phyloP scores from a whole-genome alignment of 495 filamentous ascomycete species.

The Tuber melanosporum region DNA sequence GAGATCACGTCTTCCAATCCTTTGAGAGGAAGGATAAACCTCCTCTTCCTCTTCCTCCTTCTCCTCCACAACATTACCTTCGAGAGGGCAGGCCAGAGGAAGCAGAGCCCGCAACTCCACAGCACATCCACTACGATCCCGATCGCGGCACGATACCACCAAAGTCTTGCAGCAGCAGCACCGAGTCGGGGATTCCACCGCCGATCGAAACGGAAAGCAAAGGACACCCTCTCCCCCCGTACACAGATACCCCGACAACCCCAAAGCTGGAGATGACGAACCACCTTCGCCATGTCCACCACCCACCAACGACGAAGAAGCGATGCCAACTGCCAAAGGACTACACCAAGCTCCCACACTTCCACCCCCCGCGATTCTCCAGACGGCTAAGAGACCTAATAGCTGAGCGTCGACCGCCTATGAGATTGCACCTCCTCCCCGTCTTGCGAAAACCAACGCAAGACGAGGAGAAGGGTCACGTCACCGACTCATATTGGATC shows the following conservation, averaged over 20 bases:
- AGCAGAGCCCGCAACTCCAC: constrained; percentile 24
- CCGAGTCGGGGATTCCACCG: constrained; percentile 17
- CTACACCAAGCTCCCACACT: constrained; percentile 31
- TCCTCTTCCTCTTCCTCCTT: constrained; percentile 1
- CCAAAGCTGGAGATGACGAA: not conserved
- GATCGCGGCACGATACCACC: constrained; percentile 15
- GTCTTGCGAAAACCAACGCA: constrained; percentile 8
- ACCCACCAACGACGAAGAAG: not conserved
- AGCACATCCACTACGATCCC: constrained; percentile 22
- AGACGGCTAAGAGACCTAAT: constrained; percentile 22
- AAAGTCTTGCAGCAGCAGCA: constrained; percentile 20
- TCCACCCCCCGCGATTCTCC: constrained; percentile 33
- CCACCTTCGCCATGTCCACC: not conserved
- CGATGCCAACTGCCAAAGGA: constrained; percentile 14
- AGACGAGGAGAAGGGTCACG: constrained; percentile 18
- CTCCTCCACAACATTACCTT: constrained; percentile 12
- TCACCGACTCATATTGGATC: constrained; percentile 3
- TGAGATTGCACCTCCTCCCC: constrained; percentile 20
- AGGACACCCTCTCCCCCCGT: not conserved
- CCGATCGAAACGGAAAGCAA: not conserved
- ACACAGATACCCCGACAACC: not conserved
- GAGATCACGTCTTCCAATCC: constrained; percentile 28
- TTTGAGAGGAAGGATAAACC: constrained; percentile 8
- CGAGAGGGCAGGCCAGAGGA: constrained; percentile 24
- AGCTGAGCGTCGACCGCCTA: constrained; percentile 28